phyloP scores from a whole-genome alignment of 306 rosid genomes.

The Crataegus laevigata region DNA sequence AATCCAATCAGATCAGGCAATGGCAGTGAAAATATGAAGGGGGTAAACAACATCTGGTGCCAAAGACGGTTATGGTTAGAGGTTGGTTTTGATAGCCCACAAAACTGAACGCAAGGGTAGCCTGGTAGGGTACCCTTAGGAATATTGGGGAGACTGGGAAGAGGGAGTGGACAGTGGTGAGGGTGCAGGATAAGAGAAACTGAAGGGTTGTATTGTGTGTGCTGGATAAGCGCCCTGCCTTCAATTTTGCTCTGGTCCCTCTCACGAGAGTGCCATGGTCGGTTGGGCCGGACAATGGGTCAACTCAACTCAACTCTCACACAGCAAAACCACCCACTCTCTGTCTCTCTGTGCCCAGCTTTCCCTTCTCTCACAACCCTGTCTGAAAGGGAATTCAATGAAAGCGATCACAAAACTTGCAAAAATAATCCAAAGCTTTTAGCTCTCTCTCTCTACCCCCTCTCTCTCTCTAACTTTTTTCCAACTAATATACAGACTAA shows the following conservation, averaged over 20 bases:
- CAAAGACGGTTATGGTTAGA: conserved; percentile 25
- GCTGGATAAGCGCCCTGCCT: conserved; percentile 25
- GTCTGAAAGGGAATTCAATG: conserved; percentile 53
- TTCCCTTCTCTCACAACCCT: conserved; percentile 42
- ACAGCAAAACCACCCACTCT: conserved; percentile 32
- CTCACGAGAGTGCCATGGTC: conserved; percentile 92
- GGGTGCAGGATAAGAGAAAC: conserved; percentile 35
- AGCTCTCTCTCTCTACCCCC: neutral
- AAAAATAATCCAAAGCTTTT: neutral
- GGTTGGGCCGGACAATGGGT: conserved; percentile 65
- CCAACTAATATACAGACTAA: neutral
- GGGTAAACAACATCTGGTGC: conserved; percentile 2
- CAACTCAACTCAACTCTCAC: conserved; percentile 30
- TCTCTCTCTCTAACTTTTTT: conserved; percentile 4
- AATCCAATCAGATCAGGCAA: conserved; percentile 52
- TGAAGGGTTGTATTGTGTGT: conserved; percentile 7
- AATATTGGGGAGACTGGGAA: conserved; percentile 34
- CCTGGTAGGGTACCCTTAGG: conserved; percentile 8
- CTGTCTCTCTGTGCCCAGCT: conserved; percentile 15
- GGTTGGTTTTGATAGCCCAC: conserved; percentile 35
- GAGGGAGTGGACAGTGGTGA: neutral
- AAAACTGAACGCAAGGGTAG: conserved; percentile 12
- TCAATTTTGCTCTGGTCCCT: conserved; percentile 45
- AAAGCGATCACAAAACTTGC: conserved; percentile 45
- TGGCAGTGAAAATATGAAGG: neutral